These are phyloP conservation scores for Phalaenopsis equestris DNA, from an alignment of 106 monocot species.

Conservation along the genomic window DNA sequence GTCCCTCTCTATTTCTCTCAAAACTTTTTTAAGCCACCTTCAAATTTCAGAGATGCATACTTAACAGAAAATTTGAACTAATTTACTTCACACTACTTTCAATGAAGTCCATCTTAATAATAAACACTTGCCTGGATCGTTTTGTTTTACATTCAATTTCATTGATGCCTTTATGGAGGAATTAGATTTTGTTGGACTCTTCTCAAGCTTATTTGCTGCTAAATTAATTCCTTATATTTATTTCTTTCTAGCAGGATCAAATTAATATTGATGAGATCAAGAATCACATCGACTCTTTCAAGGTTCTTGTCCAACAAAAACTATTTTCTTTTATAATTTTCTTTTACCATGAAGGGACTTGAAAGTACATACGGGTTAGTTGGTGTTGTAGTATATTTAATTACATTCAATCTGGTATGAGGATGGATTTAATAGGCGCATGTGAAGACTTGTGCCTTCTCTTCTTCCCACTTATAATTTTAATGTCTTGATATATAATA, in stretches of 20 bases:
- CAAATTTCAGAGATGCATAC: background rate
- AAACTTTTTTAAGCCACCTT: background rate
- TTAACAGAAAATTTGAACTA: background rate
- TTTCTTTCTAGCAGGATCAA: conserved; percentile 64
- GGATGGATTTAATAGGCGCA: too few species aligned
- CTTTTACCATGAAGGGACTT: background rate
- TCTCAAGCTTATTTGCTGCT: background rate
- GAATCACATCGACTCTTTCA: conserved; percentile 72
- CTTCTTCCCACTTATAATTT: too few species aligned
- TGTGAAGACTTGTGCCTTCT: too few species aligned
- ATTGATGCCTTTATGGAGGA: background rate
- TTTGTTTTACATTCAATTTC: background rate
- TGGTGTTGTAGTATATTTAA: background rate
- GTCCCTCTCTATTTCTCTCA: background rate
- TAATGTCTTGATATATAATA: too few species aligned
- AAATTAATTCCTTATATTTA: conserved; percentile 1
- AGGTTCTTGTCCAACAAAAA: conserved; percentile 38
- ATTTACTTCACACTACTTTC: background rate
- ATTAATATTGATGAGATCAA: conserved; percentile 73
- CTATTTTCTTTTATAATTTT: background rate
- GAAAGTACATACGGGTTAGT: background rate
- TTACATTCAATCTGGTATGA: background rate
- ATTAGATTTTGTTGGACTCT: background rate
- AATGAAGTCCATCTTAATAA: background rate
- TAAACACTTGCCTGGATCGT: background rate